Conservation (phyloP, 1,139 yeast species). For the Candida albicans region DNA sequence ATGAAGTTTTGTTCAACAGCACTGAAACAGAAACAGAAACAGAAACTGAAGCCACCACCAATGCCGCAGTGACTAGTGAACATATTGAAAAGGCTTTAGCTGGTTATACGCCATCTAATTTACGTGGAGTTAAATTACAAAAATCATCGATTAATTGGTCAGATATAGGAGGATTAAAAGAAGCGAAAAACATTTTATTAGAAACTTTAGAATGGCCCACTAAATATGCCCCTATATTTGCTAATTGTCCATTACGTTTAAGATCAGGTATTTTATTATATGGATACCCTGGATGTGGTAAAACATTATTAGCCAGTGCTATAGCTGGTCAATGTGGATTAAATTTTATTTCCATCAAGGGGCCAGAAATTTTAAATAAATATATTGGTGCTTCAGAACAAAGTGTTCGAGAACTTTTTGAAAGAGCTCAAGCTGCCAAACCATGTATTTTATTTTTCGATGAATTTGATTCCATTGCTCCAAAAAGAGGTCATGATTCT, state of each 20-base stretch:
- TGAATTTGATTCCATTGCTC: slow-evolving; percentile 96
- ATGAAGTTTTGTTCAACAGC: slow-evolving; percentile 52
- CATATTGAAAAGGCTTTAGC: slow-evolving; percentile 59
- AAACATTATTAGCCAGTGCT: slow-evolving; percentile 89
- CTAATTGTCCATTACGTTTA: slow-evolving; percentile 79
- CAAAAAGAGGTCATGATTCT: slow-evolving; percentile 96
- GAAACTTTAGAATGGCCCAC: slow-evolving; percentile 98
- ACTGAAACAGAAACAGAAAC: slow-evolving; percentile 16
- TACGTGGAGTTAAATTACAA: slow-evolving; percentile 85
- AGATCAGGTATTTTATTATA: slow-evolving; percentile 88
- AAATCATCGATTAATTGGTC: slow-evolving; percentile 77
- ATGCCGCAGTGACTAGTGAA: slow-evolving; percentile 21
- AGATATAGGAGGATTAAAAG: slow-evolving; percentile 84
- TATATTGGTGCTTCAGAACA: slow-evolving; percentile 98
- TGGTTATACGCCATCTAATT: slow-evolving; percentile 75
- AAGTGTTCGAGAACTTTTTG: slow-evolving; percentile 88
- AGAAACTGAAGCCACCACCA: too few relatives aligned
- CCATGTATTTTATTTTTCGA: slow-evolving; percentile 95
- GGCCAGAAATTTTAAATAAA: slow-evolving; percentile 94
- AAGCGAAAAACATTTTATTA: slow-evolving; percentile 70
- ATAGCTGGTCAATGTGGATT: slow-evolving; percentile 94
- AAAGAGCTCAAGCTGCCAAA: slow-evolving; percentile 89
- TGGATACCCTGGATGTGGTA: slow-evolving; percentile 98
- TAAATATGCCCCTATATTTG: slow-evolving; percentile 89
- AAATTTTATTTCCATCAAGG: slow-evolving; percentile 90